These are phyloP conservation scores for Trichoderma sp. DNA, from an alignment of 2,329 filamentous ascomycete species.

Conservation along the genomic window DNA sequence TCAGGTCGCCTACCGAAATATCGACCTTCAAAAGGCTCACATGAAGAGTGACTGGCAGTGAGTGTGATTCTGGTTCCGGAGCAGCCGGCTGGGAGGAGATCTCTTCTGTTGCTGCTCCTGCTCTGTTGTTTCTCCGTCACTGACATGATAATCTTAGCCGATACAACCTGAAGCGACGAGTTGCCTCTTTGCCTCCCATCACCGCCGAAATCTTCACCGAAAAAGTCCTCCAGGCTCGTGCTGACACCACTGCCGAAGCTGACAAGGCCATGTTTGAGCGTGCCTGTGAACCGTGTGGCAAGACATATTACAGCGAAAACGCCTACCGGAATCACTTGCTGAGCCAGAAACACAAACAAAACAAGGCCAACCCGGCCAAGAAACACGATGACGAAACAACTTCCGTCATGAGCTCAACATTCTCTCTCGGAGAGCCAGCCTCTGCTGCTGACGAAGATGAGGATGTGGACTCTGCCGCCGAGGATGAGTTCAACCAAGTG, in stretches of 20 bases:
- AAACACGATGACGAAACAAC: slow-evolving; percentile 65
- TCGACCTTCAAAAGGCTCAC: slow-evolving; percentile 87
- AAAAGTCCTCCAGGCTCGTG: slow-evolving; percentile 90
- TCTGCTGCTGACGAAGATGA: slow-evolving; percentile 42
- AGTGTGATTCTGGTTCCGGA: slow-evolving; percentile 39
- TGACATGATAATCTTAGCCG: slow-evolving; percentile 53
- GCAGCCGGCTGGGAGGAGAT: too few relatives aligned
- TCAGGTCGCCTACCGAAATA: slow-evolving; percentile 92
- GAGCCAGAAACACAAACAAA: slow-evolving; percentile 79
- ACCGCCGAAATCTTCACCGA: slow-evolving; percentile 92
- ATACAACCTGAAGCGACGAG: slow-evolving; percentile 93
- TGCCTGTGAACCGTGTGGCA: slow-evolving; percentile 76
- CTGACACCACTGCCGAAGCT: slow-evolving; percentile 77
- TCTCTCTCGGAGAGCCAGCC: slow-evolving; percentile 82
- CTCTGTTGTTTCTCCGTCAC: not conserved
- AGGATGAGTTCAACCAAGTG: slow-evolving; percentile 74
- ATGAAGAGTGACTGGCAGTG: slow-evolving; percentile 99
- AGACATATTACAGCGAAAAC: slow-evolving; percentile 95
- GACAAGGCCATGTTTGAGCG: slow-evolving; percentile 88
- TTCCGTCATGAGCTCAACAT: slow-evolving; percentile 86
- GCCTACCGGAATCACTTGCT: slow-evolving; percentile 89
- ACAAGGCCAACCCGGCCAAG: slow-evolving; percentile 49
- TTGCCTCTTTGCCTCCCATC: slow-evolving; percentile 86
- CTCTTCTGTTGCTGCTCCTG: not conserved
- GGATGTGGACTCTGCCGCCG: slow-evolving; percentile 63